Conservation (phyloP, 1,284 basidiomycete species). For the Inonotus obliquus region DNA sequence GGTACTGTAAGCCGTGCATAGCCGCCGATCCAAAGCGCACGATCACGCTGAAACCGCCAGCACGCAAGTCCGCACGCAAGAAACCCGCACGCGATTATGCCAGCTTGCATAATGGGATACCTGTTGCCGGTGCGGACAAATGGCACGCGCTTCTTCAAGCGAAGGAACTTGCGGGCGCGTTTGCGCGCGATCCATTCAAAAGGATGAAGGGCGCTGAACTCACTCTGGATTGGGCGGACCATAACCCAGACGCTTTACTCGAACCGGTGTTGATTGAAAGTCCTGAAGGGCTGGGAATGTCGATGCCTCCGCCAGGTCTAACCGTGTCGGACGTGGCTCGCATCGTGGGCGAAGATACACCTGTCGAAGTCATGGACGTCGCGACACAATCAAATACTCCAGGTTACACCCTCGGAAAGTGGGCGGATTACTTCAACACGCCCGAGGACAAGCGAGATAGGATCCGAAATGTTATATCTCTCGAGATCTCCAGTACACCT, state of each 20-base stretch:
- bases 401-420: slow-evolving; percentile 86
- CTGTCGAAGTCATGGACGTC: slow-evolving; percentile 89
- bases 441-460: slow-evolving; percentile 69
- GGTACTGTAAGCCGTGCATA: slow-evolving; percentile 69
- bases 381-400: slow-evolving; percentile 75
- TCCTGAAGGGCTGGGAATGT: slow-evolving; percentile 80
- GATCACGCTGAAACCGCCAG: slow-evolving; percentile 69
- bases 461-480: slow-evolving; percentile 85
- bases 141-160: slow-evolving; percentile 66
- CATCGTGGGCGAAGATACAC: slow-evolving; percentile 70
- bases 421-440: slow-evolving; percentile 83
- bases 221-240: slow-evolving; percentile 66
- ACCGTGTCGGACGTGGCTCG: slow-evolving; percentile 78
- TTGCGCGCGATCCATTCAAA: slow-evolving; percentile 57
- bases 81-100: slow-evolving; percentile 71
- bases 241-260: slow-evolving; percentile 61
- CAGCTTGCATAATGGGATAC: slow-evolving; percentile 46
- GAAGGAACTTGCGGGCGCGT: slow-evolving; percentile 36
- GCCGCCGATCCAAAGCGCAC: slow-evolving; percentile 51
- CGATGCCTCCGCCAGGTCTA: slow-evolving; percentile 68
- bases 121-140: slow-evolving; percentile 58
- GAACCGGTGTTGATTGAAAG: slow-evolving; percentile 74
- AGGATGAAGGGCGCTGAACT: slow-evolving; percentile 64
- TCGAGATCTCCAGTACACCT: slow-evolving; percentile 78
- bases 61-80: slow-evolving; percentile 75